Evolutionary conservation across 495 filamentous ascomycete species (phyloP).

Genomic region (Tricharina praecox): DNA sequence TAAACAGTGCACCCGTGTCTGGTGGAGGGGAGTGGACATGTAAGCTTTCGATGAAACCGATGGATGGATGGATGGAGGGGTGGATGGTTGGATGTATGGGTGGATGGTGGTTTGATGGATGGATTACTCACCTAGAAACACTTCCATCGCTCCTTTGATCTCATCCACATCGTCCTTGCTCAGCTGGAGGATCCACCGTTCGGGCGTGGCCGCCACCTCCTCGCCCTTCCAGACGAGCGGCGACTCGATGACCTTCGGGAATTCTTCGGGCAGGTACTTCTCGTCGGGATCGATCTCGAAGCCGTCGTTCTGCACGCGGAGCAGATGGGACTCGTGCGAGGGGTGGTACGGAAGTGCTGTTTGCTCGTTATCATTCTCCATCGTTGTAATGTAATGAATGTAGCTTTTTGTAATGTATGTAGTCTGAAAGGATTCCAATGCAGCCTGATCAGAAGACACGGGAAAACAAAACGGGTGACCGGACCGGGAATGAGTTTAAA

Average conservation of each 20-base stretch:
- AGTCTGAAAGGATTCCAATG: not conserved
- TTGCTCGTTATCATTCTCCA: not conserved
- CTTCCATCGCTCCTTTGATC: constrained; percentile 9
- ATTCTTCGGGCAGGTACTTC: constrained; percentile 8
- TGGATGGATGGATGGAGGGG: too few species aligned
- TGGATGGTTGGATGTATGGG: too few species aligned
- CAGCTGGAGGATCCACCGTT: constrained; percentile 14
- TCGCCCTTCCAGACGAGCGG: constrained; percentile 15
- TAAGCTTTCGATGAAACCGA: too few species aligned
- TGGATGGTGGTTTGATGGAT: too few species aligned
- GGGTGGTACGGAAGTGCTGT: not conserved
- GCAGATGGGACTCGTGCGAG: not conserved
- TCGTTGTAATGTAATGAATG: too few species aligned
- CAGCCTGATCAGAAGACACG: not conserved
- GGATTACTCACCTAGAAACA: constrained; percentile 15
- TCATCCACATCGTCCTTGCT: constrained; percentile 9
- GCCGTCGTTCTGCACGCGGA: not conserved
- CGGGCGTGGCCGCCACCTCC: constrained; percentile 2
- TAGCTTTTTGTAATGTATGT: not conserved
- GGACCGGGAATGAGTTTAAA: not conserved
- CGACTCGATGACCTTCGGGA: constrained; percentile 8
- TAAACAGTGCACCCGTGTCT: not conserved
- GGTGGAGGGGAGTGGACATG: not conserved
- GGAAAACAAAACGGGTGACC: not conserved
- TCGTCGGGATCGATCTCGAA: not conserved